Conservation (phyloP, 2,329 filamentous ascomycete species). For the Ophioceras dolichostomum region DNA sequence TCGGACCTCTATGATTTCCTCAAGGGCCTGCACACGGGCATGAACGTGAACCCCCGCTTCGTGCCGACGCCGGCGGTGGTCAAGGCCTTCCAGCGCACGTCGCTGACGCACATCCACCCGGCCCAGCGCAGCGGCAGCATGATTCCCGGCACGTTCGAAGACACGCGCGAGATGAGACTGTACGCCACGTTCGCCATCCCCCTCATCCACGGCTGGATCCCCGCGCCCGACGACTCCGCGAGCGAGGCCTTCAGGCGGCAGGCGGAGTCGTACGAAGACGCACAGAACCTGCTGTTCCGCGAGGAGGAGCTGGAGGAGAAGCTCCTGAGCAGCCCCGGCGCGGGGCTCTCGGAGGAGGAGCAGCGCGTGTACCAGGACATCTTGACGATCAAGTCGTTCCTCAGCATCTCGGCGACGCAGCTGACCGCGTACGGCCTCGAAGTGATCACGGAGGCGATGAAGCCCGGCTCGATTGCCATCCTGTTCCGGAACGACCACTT, state of each 20-base stretch:
- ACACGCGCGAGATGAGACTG: constrained; percentile 77
- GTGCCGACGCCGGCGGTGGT: constrained; percentile 43
- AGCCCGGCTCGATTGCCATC: constrained; percentile 73
- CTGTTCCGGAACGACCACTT: constrained; percentile 97
- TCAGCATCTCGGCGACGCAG: constrained; percentile 73
- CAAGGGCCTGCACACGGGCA: constrained; percentile 80
- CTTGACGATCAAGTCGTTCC: constrained; percentile 68
- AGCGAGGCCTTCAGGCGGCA: constrained; percentile 60
- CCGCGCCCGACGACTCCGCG: constrained; percentile 51
- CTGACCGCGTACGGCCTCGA: constrained; percentile 72
- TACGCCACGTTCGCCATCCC: constrained; percentile 85
- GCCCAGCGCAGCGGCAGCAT: constrained; percentile 28
- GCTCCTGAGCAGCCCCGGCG: constrained; percentile 34
- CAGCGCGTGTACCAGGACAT: constrained; percentile 76
- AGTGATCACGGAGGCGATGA: constrained; percentile 56
- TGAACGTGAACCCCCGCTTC: constrained; percentile 95
- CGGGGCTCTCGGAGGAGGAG: constrained; percentile 58
- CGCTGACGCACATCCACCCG: constrained; percentile 38
- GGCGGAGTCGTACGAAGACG: constrained; percentile 81
- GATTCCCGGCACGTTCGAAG: constrained; percentile 66
- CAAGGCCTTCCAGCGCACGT: constrained; percentile 35
- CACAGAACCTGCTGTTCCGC: constrained; percentile 75
- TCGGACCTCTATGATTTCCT: constrained; percentile 80
- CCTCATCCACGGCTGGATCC: constrained; percentile 87
- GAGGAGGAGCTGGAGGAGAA: constrained; percentile 84